Base-by-base conservation (phyloP, 2,329 filamentous ascomycete genomes). In the Aspergillus luchuensis region DNA sequence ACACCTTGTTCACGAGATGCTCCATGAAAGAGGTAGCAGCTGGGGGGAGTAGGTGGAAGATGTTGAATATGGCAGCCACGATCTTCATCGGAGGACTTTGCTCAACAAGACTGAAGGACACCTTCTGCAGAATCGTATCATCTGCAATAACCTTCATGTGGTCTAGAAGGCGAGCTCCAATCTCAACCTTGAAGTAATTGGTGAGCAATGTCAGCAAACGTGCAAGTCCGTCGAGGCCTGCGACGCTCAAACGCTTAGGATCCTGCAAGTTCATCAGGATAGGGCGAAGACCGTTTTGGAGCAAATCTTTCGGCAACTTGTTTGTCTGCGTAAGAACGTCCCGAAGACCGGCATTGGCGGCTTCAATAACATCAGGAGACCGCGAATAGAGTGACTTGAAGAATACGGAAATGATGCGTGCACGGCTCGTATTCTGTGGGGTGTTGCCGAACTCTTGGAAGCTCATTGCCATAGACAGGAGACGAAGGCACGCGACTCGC, bases 131-230 rank as follows among this genome's bases (percentile, higher is more conserved):
- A 13, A 87, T 85, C 55, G 82, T 84, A 2, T 91, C 85, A 60
- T 97, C 92, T 1, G 94, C 93, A 65, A 99, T 92, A 10, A 89
- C 86, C 72, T 94, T 94, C 77, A 97, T 90, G 70, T 99, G 95
- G 65, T 98, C 94, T 8, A 99, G 82, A n/a, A 99, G 80, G 23
- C 95, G 87, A 21, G 91, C 87, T 6, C 95, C 96, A 57, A 99
- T 99, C 74, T 99, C 95, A 0, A 98, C 93, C 78, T 99, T 99
- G 79, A 99, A 99, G 75, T 99, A 99, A 61, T 95, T 98, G 0
- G 94, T 99, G 17, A 99, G 82, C 2, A 99, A 83, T 65, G 95
- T 94, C 62, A 99, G 79, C 1, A 99, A 83, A 41, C 94, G 88
- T 17, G 93, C 93, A 33, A 99, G 81, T 25, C 96, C 96, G 73